A percentile compares a stretch with the other conserved stretches of the same genome.
Evolutionary conservation across 352 stramenopile genomes (phyloP).

Genomic region (Thraustochytrium sp.): DNA sequence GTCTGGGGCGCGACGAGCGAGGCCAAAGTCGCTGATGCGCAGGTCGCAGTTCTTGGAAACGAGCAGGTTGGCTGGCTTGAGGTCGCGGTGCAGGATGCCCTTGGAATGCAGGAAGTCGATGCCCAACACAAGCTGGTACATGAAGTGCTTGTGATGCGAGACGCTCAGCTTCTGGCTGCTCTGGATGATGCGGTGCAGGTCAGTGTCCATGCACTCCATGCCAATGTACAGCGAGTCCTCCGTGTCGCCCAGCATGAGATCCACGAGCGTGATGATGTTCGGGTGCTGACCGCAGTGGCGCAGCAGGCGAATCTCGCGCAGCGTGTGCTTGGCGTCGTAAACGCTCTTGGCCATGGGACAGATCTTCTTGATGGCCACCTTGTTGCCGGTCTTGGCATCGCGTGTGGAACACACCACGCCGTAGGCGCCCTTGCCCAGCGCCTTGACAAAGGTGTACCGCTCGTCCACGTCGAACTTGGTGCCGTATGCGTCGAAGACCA

Average conservation of each 20-base stretch:
- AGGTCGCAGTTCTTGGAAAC: slow-evolving; percentile 81
- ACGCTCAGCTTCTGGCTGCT: slow-evolving; percentile 55
- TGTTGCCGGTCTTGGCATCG: slow-evolving; percentile 64
- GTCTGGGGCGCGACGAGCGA: slow-evolving; percentile 60
- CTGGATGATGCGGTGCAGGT: slow-evolving; percentile 79
- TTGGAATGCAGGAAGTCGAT: slow-evolving; percentile 87
- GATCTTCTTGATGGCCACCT: slow-evolving; percentile 83
- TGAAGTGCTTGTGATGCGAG: slow-evolving; percentile 71
- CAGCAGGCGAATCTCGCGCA: slow-evolving; percentile 77
- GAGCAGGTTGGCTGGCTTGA: slow-evolving; percentile 52
- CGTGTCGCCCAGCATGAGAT: slow-evolving; percentile 70
- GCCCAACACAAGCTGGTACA: slow-evolving; percentile 80
- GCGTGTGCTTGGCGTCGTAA: slow-evolving; percentile 72
- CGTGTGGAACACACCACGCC: slow-evolving; percentile 75
- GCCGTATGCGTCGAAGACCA: slow-evolving; percentile 59
- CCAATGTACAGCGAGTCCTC: slow-evolving; percentile 89
- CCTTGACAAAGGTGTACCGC: slow-evolving; percentile 74
- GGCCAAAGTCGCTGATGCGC: slow-evolving; percentile 85
- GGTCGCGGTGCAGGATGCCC: slow-evolving; percentile 46
- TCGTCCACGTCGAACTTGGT: slow-evolving; percentile 70
- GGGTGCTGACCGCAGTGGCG: slow-evolving; percentile 74
- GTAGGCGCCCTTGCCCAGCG: slow-evolving; percentile 80
- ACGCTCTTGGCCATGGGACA: slow-evolving; percentile 72
- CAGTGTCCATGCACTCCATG: slow-evolving; percentile 88
- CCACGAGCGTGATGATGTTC: slow-evolving; percentile 76